Base-by-base conservation (phyloP, 2,329 filamentous ascomycete species). In the Diaporthe aspalathi region DNA sequence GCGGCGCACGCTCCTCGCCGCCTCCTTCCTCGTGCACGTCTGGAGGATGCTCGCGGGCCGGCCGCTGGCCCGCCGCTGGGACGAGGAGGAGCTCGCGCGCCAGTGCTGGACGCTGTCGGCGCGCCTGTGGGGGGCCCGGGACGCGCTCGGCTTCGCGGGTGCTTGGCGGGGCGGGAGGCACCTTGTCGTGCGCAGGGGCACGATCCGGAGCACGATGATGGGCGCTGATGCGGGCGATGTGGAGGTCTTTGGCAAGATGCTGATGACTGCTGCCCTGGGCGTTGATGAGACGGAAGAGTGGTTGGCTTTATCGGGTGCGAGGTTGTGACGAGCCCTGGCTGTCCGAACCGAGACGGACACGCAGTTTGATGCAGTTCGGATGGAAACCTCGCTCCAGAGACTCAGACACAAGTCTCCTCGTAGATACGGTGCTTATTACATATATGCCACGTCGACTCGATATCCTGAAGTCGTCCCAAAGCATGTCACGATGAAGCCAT, bases 1-100 rank as follows among this genome's bases (percentile, higher is more conserved):
- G 1, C 82, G 87, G 2, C 84, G 88, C 20, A 89, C 87, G 0
- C 79, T 86, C 0, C 77, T 89, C 1, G 79, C 86, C 16, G 76
- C 83, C 0, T 68, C 54, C 6, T 85, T 85, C 73, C 87, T 86
- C 53, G 81, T 88, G 67, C 80, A 83, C 57, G 72, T 77, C 16
- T 82, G 71, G 71, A 68, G 40, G 24, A 35, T 68, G 27, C 72
- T 84, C n/a, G 70, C 78, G 2, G 79, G 79, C 2, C 73, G 76
- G 3, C 70, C 70, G 11, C 72, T 72, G 3, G 53, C 74, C 22
- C 70, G 74, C 2, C 82, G 81, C 45, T 32, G 29, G 16, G 78
- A 79, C 54, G 79, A 78, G 2, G 32, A n/a, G 17, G 76, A 79
- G 12, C 75, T 78, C 5, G 56, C 78, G 35, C 79, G 78, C 35